Evolutionary conservation across 2,329 filamentous ascomycete genomes (phyloP), one percentile per base, ranked within the genome.

Genomic region (Cladophialophora exuberans): DNA sequence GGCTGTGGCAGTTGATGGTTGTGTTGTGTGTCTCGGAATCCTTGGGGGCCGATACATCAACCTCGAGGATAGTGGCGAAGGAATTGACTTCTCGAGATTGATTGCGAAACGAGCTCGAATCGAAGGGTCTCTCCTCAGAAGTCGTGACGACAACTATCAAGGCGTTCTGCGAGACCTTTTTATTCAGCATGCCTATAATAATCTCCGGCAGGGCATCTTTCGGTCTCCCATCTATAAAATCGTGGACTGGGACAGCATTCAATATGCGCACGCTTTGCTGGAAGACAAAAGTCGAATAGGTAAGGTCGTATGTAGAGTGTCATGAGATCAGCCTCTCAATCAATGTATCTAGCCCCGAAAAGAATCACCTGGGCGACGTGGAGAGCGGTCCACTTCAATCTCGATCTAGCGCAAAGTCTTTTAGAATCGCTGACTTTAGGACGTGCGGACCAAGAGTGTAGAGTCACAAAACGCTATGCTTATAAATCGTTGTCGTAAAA

Each of bases 101-200:
- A 71, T 97, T 41, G 78, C 73, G 64, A 97, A 97, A 82, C 80
- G 92, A 56, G 68, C 91, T 23, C 81, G 90, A 20, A 83, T 89
- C 62, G 89, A 96, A 73, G 93, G 92, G 11, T 94, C 88, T 68
- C 90, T 86, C 31, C 74, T 97, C 71, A 81, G 93, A 62, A 92
- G 88, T 68, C 80, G 92, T 36, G 87, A 94, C 57, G 80, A 84
- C 66, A 81, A 81, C 11, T 97, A 97, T 68, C 92, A 97, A 76
- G 82, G 83, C 10, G 41, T 36, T 18, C 70, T 97, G 71, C 81
- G 91, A 63, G 88, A 96, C 73, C 83, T 82, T 66, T 72, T 89
- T 54, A 80, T 91, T 51, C 87, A 91, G 66, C 82, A 88, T 72
- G 89, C 90, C 54, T 66, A 96, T 66, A 86, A 88, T 0, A 80